These are phyloP conservation scores for Geotrichum europaeum DNA, from an alignment of 1,139 yeast species.

Conservation along the genomic window DNA sequence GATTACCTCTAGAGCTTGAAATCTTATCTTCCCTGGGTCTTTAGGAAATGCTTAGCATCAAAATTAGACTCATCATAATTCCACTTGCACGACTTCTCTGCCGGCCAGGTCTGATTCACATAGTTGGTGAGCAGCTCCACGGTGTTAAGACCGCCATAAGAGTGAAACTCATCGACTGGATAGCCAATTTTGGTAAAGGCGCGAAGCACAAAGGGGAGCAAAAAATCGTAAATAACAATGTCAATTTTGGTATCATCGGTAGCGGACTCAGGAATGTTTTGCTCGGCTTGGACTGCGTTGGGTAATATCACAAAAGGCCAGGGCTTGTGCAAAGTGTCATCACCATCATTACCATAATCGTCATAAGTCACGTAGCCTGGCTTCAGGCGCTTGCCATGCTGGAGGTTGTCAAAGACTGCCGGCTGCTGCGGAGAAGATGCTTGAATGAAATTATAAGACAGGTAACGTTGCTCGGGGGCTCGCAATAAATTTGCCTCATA, in stretches of 20 bases:
- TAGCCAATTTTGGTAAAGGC: constrained; percentile 41
- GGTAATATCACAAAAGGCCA: constrained; percentile 59
- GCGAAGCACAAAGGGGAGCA: constrained; percentile 53
- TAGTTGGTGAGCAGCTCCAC: constrained; percentile 22
- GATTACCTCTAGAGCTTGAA: background rate
- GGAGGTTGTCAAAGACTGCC: background rate
- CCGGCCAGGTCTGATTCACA: constrained; percentile 13
- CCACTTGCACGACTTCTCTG: background rate
- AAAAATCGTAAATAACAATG: constrained; percentile 71
- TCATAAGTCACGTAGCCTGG: constrained; percentile 78
- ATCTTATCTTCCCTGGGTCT: background rate
- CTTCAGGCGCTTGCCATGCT: constrained; percentile 15
- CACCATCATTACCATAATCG: constrained; percentile 80
- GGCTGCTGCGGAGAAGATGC: background rate
- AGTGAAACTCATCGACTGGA: constrained; percentile 18
- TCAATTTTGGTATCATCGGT: constrained; percentile 44
- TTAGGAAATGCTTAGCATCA: background rate
- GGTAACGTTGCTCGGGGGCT: constrained; percentile 21
- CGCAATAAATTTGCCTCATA: constrained; percentile 7
- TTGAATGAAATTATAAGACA: background rate
- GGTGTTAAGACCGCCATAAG: constrained; percentile 22
- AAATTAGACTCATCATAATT: background rate
- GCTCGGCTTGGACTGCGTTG: constrained; percentile 58
- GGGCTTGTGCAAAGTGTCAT: constrained; percentile 74
- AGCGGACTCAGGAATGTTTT: constrained; percentile 27